Evolutionary conservation across 805 yeast genomes (phyloP).

Genomic region (Candida andamanensis): DNA sequence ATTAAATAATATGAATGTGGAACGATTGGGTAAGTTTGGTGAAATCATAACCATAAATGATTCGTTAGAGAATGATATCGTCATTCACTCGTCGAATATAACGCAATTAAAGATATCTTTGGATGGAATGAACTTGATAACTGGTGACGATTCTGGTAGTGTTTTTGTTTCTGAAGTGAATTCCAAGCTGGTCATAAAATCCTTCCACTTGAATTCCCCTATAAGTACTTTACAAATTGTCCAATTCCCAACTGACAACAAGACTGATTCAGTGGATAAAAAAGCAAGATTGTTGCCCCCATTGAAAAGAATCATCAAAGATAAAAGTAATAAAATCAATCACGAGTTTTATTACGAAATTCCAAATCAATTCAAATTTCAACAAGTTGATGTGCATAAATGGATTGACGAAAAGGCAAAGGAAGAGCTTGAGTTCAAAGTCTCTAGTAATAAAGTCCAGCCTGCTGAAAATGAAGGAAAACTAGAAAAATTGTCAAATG

Average conservation of each 20-base stretch:
- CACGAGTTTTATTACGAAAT: conserved; percentile 42
- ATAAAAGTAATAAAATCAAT: conserved; percentile 28
- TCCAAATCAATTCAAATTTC: conserved; percentile 10
- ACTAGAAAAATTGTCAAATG: conserved; percentile 47
- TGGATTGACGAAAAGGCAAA: conserved; percentile 46
- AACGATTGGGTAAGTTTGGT: conserved; percentile 56
- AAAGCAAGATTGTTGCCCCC: conserved; percentile 50
- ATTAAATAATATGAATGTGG: conserved; percentile 39
- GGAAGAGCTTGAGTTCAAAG: conserved; percentile 47
- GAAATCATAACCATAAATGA: conserved; percentile 46
- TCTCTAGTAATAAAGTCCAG: conserved; percentile 11
- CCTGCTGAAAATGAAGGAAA: conserved; percentile 29
- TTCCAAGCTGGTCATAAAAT: conserved; percentile 62
- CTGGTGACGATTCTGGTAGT: conserved; percentile 73
- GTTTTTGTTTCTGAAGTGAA: conserved; percentile 63
- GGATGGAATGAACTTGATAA: conserved; percentile 68
- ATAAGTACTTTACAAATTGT: conserved; percentile 26
- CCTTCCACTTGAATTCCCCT: conserved; percentile 39
- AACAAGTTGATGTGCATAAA: background rate
- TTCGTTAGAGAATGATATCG: conserved; percentile 46
- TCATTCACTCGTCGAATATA: conserved; percentile 46
- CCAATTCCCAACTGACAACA: conserved; percentile 14
- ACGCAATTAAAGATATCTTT: conserved; percentile 56
- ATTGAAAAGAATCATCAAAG: conserved; percentile 54
- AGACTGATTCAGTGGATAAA: conserved; percentile 18